phyloP scores from a whole-genome alignment of 345 rosid species.

The Eucalyptus fibrosa region DNA sequence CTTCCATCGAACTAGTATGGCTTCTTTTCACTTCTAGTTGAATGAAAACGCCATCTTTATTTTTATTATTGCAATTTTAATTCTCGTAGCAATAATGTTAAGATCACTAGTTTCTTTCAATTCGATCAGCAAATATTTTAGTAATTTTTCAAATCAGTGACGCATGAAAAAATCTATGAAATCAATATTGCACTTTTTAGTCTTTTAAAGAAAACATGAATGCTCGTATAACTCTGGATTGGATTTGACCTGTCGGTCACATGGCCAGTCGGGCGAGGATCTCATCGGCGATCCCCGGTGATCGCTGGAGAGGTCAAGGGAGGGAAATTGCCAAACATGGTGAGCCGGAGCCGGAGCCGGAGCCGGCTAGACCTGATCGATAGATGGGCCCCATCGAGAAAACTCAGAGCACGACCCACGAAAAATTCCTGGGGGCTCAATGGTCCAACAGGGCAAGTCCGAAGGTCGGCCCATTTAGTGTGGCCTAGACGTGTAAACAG shows the following conservation, averaged over 20 bases:
- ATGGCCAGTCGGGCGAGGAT: neutral
- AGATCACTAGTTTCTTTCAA: neutral
- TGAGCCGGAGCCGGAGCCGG: neutral
- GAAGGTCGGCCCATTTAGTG: neutral
- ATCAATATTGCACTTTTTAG: neutral
- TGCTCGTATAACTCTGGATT: neutral
- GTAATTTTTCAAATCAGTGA: neutral
- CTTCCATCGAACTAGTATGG: neutral
- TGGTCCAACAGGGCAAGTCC: neutral
- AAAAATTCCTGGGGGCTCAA: neutral
- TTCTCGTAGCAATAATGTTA: neutral
- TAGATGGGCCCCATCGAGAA: neutral
- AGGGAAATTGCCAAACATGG: neutral
- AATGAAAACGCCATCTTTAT: neutral
- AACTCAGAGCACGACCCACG: neutral
- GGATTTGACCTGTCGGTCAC: neutral
- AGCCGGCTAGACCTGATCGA: neutral
- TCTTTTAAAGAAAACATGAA: neutral
- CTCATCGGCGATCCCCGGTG: neutral
- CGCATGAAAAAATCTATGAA: neutral
- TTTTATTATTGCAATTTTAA: neutral
- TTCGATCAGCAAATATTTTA: neutral
- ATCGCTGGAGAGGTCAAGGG: neutral
- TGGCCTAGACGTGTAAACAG: neutral
- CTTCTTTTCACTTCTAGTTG: neutral